Percentiles rank a stretch among this genome's conserved stretches.
phyloP scores from a whole-genome alignment of 2,329 filamentous ascomycete genomes.

The Scytalidium sp. region DNA sequence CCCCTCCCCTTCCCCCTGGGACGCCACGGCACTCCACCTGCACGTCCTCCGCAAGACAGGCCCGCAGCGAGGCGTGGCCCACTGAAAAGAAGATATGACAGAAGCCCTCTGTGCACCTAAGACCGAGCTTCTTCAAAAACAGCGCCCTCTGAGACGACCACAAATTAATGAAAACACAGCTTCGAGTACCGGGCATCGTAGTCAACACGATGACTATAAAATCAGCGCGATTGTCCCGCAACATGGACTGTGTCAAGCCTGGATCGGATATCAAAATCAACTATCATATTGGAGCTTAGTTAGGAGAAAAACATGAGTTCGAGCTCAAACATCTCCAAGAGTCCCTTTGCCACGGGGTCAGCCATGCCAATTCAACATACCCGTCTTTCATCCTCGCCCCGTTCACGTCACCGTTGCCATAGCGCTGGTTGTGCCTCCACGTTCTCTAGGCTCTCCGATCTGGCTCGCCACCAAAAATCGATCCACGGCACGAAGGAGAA shows the following conservation, averaged over 20 bases:
- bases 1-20: too few species aligned
- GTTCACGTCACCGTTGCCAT: not conserved
- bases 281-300: not conserved
- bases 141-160: too few species aligned
- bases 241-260: not conserved
- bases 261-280: not conserved
- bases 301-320: not conserved
- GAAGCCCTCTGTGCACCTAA: too few species aligned
- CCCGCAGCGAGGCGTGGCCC: too few species aligned
- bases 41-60: too few species aligned
- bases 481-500: not conserved
- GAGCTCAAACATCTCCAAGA: not conserved
- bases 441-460: not conserved
- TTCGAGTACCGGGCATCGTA: too few species aligned
- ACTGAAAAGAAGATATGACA: too few species aligned
- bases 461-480: not conserved
- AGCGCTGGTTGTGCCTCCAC: not conserved
- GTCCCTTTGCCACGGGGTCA: not conserved
- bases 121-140: too few species aligned
- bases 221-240: not conserved
- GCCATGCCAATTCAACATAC: not conserved
- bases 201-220: not conserved
- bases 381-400: not conserved
- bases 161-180: too few species aligned
- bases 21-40: too few species aligned